Evolutionary conservation across 495 filamentous ascomycete genomes (phyloP).

Genomic region (Cairneyella variabilis): DNA sequence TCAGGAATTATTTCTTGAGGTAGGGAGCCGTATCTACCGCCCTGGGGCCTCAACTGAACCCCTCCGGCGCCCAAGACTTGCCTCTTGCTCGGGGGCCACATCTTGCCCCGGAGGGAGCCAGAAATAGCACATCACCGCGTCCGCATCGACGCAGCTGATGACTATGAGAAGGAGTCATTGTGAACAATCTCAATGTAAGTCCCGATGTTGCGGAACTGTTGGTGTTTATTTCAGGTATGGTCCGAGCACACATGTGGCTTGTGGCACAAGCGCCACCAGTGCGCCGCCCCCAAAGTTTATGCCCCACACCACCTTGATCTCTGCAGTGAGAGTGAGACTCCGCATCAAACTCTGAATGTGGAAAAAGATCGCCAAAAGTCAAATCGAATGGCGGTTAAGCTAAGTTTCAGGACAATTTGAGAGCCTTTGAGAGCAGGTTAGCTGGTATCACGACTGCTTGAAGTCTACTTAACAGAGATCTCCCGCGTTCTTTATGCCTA

Average conservation of each 20-base stretch:
- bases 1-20: not conserved
- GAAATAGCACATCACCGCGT: too few relatives aligned
- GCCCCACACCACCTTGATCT: too few relatives aligned
- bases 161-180: too few relatives aligned
- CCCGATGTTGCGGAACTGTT: too few relatives aligned
- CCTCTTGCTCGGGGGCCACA: too few relatives aligned
- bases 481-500: not conserved
- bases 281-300: too few relatives aligned
- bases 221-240: not conserved
- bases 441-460: not conserved
- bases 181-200: too few relatives aligned
- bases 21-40: not conserved
- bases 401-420: not conserved
- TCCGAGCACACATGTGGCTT: not conserved
- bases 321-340: not conserved
- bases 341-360: conserved; percentile 4
- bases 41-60: not conserved
- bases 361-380: conserved; percentile 2
- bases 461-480: not conserved
- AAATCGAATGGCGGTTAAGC: not conserved
- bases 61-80: too few relatives aligned
- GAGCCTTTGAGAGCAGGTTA: not conserved
- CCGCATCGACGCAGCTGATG: too few relatives aligned
- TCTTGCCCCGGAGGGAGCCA: too few relatives aligned
- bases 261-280: too few relatives aligned